Percentiles rank a stretch among this genome's conserved stretches.
Conservation (phyloP, 2,329 filamentous ascomycete species). For the Raffaelea deltoideospora region DNA sequence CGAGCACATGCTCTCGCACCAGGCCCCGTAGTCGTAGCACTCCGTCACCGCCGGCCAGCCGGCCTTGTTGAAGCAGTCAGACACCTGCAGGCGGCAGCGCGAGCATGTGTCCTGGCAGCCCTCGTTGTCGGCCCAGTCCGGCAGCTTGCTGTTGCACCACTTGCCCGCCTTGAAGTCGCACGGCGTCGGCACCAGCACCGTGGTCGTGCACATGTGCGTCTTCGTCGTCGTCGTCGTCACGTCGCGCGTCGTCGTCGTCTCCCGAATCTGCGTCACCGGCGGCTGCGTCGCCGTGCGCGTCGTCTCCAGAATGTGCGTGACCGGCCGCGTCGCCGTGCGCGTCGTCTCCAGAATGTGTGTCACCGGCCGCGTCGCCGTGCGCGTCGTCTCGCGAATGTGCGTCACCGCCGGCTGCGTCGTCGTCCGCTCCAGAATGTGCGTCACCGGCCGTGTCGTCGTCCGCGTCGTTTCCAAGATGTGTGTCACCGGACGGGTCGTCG, state of each 20-base stretch:
- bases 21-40: constrained; percentile 34
- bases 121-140: constrained; percentile 27
- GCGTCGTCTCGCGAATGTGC: background rate
- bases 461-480: no score
- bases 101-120: constrained; percentile 27
- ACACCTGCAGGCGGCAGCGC: constrained; percentile 29
- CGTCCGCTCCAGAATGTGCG: no score
- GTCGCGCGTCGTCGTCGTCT: background rate
- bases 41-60: constrained; percentile 32
- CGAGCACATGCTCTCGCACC: constrained; percentile 29
- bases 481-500: no score
- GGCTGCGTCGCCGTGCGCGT: no score
- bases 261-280: no score
- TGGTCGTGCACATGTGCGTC: constrained; percentile 30
- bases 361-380: background rate
- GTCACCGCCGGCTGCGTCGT: background rate
- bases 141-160: constrained; percentile 36
- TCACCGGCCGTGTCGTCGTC: no score
- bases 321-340: no score
- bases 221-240: constrained; percentile 18
- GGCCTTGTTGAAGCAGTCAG: constrained; percentile 35
- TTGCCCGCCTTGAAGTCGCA: constrained; percentile 40
- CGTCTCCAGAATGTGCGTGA: no score
- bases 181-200: constrained; percentile 21
- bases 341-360: no score